Evolutionary conservation across 1,284 basidiomycete species (phyloP), one percentile per base, ranked within the genome.

Genomic region (Papiliotrema terrestris): DNA sequence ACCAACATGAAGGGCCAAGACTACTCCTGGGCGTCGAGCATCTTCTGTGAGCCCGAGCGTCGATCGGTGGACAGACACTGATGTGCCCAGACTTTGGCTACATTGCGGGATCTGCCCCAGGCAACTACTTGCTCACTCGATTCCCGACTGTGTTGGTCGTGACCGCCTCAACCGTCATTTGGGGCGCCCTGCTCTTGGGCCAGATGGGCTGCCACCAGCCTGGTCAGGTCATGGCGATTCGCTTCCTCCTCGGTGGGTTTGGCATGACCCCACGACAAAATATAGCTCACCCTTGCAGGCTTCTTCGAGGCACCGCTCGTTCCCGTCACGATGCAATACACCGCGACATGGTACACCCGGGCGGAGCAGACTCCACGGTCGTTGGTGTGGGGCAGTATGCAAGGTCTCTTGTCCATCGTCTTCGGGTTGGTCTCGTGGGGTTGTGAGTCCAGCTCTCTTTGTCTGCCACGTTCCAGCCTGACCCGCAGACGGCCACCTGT

Each of bases 331-430:
- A 43, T 52, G 20, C 38, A 26, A 20, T 56, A 56, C 45, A 56
- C 55, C 22, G 49, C 50, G 6, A 44, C 52, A 1, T 56, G 51
- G 44, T 56, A 52, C 39, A 56, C 55, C 20, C 43, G 51, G 11
- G 45, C 47, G 25, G 55, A 56, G 38, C 38, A 47, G 36, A 41
- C 55, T 1, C 44, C 49, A 3, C 43, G 55, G 15, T 57, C 58
- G n/a, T 45, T 60, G 44, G 57, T 60, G 25, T 60, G 58, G 58
- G 58, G 58, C 45, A 55, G 55, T 25, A 60, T 60, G 58, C 58
- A 60, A 55, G 58, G 58, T 19, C 45, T 55, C 4, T 57, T 60
- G 52, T 60, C 56, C 46, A 47, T 60, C 43, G 50, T 60, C 45
- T 60, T 60, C 44, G 49, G 49, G 2, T 45, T 60, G 9, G 58